A percentile compares a stretch with the other conserved stretches of the same genome.
These are phyloP conservation scores for Yarrowia sp. DNA, from an alignment of 805 yeast species.

Conservation along the genomic window DNA sequence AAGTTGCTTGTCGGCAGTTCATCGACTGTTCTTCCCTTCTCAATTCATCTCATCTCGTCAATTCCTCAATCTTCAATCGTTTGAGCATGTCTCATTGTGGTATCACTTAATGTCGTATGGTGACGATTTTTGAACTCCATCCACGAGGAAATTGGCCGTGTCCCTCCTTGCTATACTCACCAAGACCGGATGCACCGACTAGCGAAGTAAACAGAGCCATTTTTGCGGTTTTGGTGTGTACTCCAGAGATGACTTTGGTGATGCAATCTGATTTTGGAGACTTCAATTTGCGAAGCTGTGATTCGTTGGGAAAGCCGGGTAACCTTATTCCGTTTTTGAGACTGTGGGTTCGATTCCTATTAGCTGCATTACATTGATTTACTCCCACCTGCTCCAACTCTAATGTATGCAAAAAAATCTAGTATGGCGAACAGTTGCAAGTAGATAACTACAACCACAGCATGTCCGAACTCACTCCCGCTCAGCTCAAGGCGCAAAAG, in stretches of 20 bases:
- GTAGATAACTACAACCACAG: not conserved
- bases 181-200: conserved; percentile 39
- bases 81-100: too few species aligned
- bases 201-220: conserved; percentile 38
- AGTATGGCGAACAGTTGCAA: not conserved
- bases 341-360: not conserved
- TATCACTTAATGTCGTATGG: not conserved
- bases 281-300: conserved; percentile 27
- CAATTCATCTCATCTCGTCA: too few species aligned
- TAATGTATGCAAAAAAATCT: conserved; percentile 22
- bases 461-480: conserved; percentile 59
- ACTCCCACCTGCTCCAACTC: not conserved
- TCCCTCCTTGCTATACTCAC: conserved; percentile 16
- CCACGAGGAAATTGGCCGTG: too few species aligned
- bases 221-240: conserved; percentile 30
- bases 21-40: too few species aligned
- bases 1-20: too few species aligned
- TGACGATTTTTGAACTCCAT: not conserved
- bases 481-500: conserved; percentile 84
- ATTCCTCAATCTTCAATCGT: too few species aligned
- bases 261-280: conserved; percentile 28
- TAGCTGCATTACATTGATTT: too few species aligned
- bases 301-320: conserved; percentile 29
- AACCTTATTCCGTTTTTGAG: not conserved
- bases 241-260: conserved; percentile 34